phyloP scores from a whole-genome alignment of 2,329 filamentous ascomycete genomes.

The Drechslerella dactyloides region DNA sequence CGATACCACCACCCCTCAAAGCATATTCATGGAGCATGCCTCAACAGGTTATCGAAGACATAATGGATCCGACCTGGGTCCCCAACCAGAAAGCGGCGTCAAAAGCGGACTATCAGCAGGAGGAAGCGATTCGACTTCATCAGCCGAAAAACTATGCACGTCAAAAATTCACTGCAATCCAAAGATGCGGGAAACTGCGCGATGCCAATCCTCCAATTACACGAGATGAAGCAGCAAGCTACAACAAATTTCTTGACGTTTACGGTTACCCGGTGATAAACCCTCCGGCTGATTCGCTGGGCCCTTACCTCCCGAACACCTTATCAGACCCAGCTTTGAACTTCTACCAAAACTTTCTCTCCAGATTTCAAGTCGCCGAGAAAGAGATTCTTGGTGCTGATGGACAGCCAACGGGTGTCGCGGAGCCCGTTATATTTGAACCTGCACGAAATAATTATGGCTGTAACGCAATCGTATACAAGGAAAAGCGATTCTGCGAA shows the following conservation, averaged over 20 bases:
- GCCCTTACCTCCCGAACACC: not conserved
- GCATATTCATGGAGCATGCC: not conserved
- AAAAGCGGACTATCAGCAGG: not conserved
- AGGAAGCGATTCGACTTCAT: not conserved
- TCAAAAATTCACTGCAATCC: not conserved
- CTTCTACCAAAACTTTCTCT: not conserved
- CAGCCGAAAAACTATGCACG: not conserved
- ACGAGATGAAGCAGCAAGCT: not conserved
- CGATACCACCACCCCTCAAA: not conserved
- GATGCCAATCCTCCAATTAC: not conserved
- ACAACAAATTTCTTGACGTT: not conserved
- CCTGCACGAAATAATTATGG: not conserved
- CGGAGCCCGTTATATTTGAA: not conserved
- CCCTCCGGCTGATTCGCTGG: not conserved
- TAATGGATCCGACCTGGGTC: not conserved
- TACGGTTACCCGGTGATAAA: slow-evolving; percentile 3
- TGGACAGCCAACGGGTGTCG: not conserved
- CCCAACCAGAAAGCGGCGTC: not conserved
- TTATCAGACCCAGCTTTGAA: not conserved
- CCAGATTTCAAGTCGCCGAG: not conserved
- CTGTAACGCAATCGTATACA: not conserved
- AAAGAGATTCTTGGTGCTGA: not conserved
- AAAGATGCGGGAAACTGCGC: not conserved
- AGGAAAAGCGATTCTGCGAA: not conserved
- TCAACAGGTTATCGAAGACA: not conserved